A percentile compares a stretch with the other conserved stretches of the same genome.
phyloP scores from a whole-genome alignment of 768 basidiomycete species.

The Amanita rubescens region DNA sequence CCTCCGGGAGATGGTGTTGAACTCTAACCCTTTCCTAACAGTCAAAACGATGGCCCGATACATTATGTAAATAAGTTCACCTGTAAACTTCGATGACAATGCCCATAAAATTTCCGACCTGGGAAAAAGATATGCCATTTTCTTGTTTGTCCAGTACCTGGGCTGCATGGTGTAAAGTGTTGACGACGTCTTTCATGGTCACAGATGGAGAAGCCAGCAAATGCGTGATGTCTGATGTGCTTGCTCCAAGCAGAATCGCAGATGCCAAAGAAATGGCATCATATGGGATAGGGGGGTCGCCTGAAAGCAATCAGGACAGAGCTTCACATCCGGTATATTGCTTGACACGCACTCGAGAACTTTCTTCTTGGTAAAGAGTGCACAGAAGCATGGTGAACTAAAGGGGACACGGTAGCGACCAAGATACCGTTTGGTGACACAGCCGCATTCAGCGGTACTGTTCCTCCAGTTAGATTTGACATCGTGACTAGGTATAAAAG shows the following conservation, averaged over 20 bases:
- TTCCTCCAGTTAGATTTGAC: neutral
- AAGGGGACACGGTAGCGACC: conserved; percentile 17
- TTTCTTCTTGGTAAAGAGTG: conserved; percentile 36
- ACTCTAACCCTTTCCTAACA: conserved; percentile 15
- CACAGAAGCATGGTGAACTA: conserved; percentile 15
- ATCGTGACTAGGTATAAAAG: neutral
- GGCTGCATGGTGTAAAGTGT: conserved; percentile 41
- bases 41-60: conserved; percentile 3
- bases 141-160: conserved; percentile 36
- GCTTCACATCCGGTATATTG: neutral
- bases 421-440: conserved; percentile 55
- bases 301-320: neutral
- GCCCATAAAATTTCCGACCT: conserved; percentile 36
- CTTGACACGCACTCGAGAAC: conserved; percentile 10
- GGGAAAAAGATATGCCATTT: conserved; percentile 31
- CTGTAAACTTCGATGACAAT: conserved; percentile 44
- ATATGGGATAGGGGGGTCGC: conserved; percentile 13
- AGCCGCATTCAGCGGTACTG: conserved; percentile 52
- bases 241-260: conserved; percentile 44
- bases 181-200: conserved; percentile 33
- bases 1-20: conserved; percentile 13
- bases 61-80: conserved; percentile 18
- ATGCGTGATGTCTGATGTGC: conserved; percentile 57
- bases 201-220: conserved; percentile 37
- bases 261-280: conserved; percentile 23